phyloP scores from a whole-genome alignment of 306 rosid genomes.

The Alnus glutinosa region DNA sequence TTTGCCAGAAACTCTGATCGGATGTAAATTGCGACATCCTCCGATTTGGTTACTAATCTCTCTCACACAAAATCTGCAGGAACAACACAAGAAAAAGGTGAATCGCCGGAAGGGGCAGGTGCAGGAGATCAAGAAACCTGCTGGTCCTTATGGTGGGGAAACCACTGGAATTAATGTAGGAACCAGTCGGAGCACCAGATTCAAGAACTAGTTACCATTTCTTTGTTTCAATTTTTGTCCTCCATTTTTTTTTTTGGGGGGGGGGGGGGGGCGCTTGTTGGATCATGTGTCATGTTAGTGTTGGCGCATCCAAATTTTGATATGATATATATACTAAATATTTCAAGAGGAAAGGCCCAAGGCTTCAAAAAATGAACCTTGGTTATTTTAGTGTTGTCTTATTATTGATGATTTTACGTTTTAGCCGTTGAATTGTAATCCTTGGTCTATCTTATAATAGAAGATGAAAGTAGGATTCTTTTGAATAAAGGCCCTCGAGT shows the following conservation, averaged over 20 bases:
- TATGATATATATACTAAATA: not conserved
- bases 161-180: constrained; percentile 68
- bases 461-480: no score
- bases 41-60: not conserved
- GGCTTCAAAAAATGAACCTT: not conserved
- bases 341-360: not conserved
- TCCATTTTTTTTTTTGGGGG: not conserved
- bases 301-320: not conserved
- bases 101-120: constrained; percentile 70
- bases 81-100: constrained; percentile 68
- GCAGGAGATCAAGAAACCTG: constrained; percentile 50
- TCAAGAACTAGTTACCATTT: constrained; percentile 36
- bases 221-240: not conserved
- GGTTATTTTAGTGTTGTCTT: no score
- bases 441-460: no score
- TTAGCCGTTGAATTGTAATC: no score
- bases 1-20: constrained; percentile 4
- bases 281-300: not conserved
- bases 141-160: constrained; percentile 72
- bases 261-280: no score
- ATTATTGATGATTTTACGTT: no score
- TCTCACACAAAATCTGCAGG: constrained; percentile 41
- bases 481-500: no score
- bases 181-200: constrained; percentile 73
- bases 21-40: not conserved